phyloP scores from a whole-genome alignment of 441 rosid genomes.

The Sinapis alba region DNA sequence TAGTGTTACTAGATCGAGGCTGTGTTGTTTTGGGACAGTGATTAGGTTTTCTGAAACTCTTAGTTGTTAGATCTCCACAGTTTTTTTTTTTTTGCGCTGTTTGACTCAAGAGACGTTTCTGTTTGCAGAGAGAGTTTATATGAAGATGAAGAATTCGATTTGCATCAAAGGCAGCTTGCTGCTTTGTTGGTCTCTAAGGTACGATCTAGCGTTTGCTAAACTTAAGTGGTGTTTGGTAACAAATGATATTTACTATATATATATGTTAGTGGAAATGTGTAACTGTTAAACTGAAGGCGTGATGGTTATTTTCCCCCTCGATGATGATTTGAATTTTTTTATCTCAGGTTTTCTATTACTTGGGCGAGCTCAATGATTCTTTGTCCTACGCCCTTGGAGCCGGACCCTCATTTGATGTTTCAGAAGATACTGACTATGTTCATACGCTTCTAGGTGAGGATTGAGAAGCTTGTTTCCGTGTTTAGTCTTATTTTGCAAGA shows the following conservation, averaged over 20 bases:
- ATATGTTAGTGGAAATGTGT: not conserved
- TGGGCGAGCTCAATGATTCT: constrained; percentile 93
- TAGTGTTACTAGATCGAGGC: not conserved
- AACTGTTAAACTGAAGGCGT: not conserved
- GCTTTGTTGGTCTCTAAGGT: constrained; percentile 96
- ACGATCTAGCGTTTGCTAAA: not conserved
- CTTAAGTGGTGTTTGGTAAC: not conserved
- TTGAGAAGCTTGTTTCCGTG: constrained; percentile 4
- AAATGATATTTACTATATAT: not conserved
- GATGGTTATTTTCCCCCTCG: not conserved
- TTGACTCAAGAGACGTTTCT: constrained; percentile 1
- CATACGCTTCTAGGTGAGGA: constrained; percentile 90
- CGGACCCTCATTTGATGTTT: constrained; percentile 85
- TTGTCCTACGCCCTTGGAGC: constrained; percentile 97
- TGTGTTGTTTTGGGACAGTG: no score
- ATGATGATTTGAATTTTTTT: constrained; percentile 12
- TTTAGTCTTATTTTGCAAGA: constrained; percentile 4
- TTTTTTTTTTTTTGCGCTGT: constrained; percentile 3
- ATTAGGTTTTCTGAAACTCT: not conserved
- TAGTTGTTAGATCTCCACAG: constrained; percentile 3
- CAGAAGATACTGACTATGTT: constrained; percentile 91
- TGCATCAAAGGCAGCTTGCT: constrained; percentile 91
- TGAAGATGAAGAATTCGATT: constrained; percentile 95
- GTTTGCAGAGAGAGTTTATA: constrained; percentile 85
- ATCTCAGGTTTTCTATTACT: constrained; percentile 82